phyloP scores from a whole-genome alignment of 805 yeast species.

The Yamadazyma nakazawae region DNA sequence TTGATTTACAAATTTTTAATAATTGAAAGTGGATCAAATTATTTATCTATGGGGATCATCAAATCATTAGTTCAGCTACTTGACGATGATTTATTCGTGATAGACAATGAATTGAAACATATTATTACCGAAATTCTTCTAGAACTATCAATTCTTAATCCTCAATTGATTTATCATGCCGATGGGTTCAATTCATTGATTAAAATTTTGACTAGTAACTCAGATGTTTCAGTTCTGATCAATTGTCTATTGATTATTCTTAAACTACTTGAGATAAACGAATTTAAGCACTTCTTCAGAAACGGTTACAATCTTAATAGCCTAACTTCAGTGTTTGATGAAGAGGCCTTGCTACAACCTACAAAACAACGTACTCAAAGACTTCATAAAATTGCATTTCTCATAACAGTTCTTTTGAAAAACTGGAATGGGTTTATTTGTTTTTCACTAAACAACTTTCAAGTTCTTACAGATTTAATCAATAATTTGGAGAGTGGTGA shows the following conservation, averaged over 20 bases:
- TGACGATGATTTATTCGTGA: slow-evolving; percentile 26
- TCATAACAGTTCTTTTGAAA: slow-evolving; percentile 60
- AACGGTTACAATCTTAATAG: slow-evolving; percentile 61
- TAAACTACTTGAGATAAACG: slow-evolving; percentile 56
- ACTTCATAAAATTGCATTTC: slow-evolving; percentile 56
- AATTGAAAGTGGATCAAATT: slow-evolving; percentile 47
- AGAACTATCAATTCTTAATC: slow-evolving; percentile 36
- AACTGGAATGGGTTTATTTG: slow-evolving; percentile 75
- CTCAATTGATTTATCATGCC: slow-evolving; percentile 44
- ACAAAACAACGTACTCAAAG: slow-evolving; percentile 44
- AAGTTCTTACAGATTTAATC: slow-evolving; percentile 55
- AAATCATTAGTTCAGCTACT: slow-evolving; percentile 63
- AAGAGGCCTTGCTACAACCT: slow-evolving; percentile 43
- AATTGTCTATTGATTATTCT: slow-evolving; percentile 36
- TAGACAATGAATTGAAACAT: slow-evolving; percentile 31
- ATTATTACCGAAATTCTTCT: slow-evolving; percentile 33
- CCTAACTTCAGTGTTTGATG: slow-evolving; percentile 60
- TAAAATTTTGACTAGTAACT: slow-evolving; percentile 40
- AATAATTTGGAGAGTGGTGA: slow-evolving; percentile 60
- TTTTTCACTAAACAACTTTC: slow-evolving; percentile 54
- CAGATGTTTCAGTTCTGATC: slow-evolving; percentile 17
- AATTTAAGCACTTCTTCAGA: slow-evolving; percentile 50
- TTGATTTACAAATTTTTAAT: slow-evolving; percentile 61
- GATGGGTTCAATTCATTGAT: slow-evolving; percentile 52
- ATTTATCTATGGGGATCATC: slow-evolving; percentile 59